A percentile compares a stretch with the other conserved stretches of the same genome.
Conservation (phyloP, 2,329 filamentous ascomycete genomes). For the Colletotrichum higginsianum region DNA sequence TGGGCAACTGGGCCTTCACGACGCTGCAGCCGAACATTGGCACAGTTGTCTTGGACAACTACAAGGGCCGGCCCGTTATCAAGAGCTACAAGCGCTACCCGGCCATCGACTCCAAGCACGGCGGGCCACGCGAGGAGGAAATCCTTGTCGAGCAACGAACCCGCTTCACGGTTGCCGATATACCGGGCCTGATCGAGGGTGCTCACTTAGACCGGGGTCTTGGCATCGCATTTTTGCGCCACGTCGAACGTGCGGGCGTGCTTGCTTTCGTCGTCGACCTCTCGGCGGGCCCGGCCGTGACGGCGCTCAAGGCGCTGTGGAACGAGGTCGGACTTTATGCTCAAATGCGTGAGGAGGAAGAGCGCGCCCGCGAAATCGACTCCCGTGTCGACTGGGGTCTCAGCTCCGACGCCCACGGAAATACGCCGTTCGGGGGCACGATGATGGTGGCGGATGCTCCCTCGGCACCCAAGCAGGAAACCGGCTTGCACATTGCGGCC, state of each 20-base stretch:
- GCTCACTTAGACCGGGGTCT: slow-evolving; percentile 94
- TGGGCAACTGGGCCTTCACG: slow-evolving; percentile 97
- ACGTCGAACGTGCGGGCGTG: slow-evolving; percentile 93
- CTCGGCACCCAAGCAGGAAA: slow-evolving; percentile 46
- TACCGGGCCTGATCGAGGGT: slow-evolving; percentile 92
- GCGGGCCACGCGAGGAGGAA: slow-evolving; percentile 56
- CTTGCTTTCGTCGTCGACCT: slow-evolving; percentile 96
- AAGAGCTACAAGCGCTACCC: slow-evolving; percentile 52
- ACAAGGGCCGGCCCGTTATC: slow-evolving; percentile 79
- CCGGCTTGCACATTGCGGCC: slow-evolving; percentile 81
- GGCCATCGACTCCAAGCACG: slow-evolving; percentile 50
- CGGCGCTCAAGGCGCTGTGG: slow-evolving; percentile 87
- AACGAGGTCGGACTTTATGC: slow-evolving; percentile 91
- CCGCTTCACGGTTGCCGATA: slow-evolving; percentile 94
- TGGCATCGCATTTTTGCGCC: slow-evolving; percentile 91
- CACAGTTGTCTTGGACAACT: slow-evolving; percentile 92
- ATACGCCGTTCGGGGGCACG: slow-evolving; percentile 33
- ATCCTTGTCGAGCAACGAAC: slow-evolving; percentile 73
- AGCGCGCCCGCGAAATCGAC: slow-evolving; percentile 75
- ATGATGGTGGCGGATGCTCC: slow-evolving; percentile 51
- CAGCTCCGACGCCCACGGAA: slow-evolving; percentile 57
- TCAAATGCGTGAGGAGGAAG: slow-evolving; percentile 81
- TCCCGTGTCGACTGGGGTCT: slow-evolving; percentile 71
- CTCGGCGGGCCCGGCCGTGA: slow-evolving; percentile 82
- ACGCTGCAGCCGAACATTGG: slow-evolving; percentile 96